Evolutionary conservation across 1,139 yeast species (phyloP).

Genomic region (Yamadazyma membranifaciens): DNA sequence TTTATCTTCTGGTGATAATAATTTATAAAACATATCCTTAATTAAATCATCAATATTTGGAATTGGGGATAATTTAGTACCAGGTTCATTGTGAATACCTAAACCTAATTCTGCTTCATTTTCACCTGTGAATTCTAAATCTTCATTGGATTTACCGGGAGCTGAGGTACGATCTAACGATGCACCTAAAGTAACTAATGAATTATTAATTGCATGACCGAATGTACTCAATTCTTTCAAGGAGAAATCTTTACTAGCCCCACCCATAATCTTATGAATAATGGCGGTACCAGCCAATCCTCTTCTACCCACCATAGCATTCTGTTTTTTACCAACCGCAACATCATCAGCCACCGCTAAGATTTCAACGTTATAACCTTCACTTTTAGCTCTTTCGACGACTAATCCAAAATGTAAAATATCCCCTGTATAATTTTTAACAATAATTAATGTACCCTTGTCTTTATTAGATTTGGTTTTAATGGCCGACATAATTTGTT

Average conservation of each 20-base stretch:
- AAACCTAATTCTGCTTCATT: slow-evolving; percentile 85
- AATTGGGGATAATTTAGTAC: slow-evolving; percentile 68
- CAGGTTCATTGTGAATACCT: slow-evolving; percentile 97
- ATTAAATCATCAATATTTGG: slow-evolving; percentile 62
- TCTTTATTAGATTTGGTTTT: slow-evolving; percentile 56
- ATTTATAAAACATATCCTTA: slow-evolving; percentile 49
- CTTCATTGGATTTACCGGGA: slow-evolving; percentile 67
- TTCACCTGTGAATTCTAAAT: slow-evolving; percentile 39
- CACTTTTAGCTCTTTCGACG: slow-evolving; percentile 79
- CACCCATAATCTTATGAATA: slow-evolving; percentile 84
- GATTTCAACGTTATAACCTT: slow-evolving; percentile 69
- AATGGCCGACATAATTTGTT: slow-evolving; percentile 74
- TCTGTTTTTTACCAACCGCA: slow-evolving; percentile 83
- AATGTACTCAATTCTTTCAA: slow-evolving; percentile 40
- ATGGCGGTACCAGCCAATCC: slow-evolving; percentile 89
- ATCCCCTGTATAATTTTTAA: slow-evolving; percentile 93
- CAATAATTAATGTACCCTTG: slow-evolving; percentile 68
- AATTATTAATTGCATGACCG: slow-evolving; percentile 61
- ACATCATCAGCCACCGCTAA: slow-evolving; percentile 87
- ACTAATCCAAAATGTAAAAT: slow-evolving; percentile 89
- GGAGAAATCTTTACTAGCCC: slow-evolving; percentile 46
- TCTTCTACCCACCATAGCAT: slow-evolving; percentile 89
- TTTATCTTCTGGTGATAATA: slow-evolving; percentile 52
- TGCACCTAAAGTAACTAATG: slow-evolving; percentile 83
- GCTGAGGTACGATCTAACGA: slow-evolving; percentile 87